phyloP scores from a whole-genome alignment of 2,329 filamentous ascomycete species.

The Alternaria triticimaculans region DNA sequence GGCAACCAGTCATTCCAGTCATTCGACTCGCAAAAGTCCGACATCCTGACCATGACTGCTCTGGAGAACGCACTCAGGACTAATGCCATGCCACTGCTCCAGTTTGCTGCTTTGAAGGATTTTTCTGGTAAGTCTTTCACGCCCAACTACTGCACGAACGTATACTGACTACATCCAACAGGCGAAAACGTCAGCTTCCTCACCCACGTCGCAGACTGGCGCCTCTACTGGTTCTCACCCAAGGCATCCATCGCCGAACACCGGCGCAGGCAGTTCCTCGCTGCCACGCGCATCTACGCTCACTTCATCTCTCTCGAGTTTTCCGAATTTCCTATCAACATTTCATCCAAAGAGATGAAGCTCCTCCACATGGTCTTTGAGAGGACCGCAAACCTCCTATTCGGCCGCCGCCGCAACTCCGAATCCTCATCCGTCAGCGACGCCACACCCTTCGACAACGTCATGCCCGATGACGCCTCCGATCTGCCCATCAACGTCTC shows the following conservation, averaged over 20 bases:
- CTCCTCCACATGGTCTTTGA: slow-evolving; percentile 37
- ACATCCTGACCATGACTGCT: slow-evolving; percentile 44
- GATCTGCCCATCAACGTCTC: slow-evolving; percentile 23
- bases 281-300: slow-evolving; percentile 41
- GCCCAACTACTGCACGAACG: background rate
- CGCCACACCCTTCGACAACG: slow-evolving; percentile 39
- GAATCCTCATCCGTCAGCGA: slow-evolving; percentile 24
- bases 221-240: slow-evolving; percentile 36
- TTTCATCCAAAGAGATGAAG: slow-evolving; percentile 39
- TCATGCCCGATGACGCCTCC: slow-evolving; percentile 14
- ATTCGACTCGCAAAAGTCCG: slow-evolving; percentile 37
- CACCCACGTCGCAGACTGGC: slow-evolving; percentile 43
- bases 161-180: slow-evolving; percentile 7
- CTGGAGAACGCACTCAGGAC: slow-evolving; percentile 41
- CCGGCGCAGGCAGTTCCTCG: slow-evolving; percentile 35
- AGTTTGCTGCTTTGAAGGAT: slow-evolving; percentile 44
- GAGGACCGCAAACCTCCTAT: slow-evolving; percentile 26
- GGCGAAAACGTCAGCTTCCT: slow-evolving; percentile 48
- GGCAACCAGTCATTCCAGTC: slow-evolving; percentile 28
- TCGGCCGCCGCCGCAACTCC: slow-evolving; percentile 26
- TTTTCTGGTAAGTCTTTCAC: slow-evolving; percentile 22
- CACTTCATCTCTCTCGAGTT: slow-evolving; percentile 43
- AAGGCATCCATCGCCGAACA: slow-evolving; percentile 29
- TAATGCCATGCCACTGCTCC: slow-evolving; percentile 39
- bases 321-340: slow-evolving; percentile 47